Percentiles rank a stretch among this genome's conserved stretches.
phyloP scores from a whole-genome alignment of 2,329 filamentous ascomycete species.

The Penicillium aurantiogriseum region DNA sequence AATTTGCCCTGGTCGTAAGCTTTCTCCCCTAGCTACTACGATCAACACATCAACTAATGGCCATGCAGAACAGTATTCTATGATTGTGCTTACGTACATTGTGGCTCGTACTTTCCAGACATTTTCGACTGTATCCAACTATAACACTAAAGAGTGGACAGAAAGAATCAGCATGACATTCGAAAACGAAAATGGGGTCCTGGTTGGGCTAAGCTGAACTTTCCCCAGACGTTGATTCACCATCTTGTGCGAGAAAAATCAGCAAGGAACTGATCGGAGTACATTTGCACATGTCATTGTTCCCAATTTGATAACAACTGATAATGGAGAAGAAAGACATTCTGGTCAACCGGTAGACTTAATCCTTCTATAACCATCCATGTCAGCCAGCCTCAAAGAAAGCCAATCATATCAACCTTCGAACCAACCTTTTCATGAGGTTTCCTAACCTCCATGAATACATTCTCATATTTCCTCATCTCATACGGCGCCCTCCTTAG shows the following conservation, averaged over 20 bases:
- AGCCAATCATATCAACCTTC: background rate
- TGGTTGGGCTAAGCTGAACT: conserved; percentile 8
- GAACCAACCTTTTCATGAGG: conserved; percentile 11
- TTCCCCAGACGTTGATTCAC: no score
- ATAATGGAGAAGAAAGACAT: background rate
- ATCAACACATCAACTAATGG: background rate
- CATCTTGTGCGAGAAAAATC: background rate
- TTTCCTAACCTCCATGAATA: conserved; percentile 9
- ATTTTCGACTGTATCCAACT: conserved; percentile 9
- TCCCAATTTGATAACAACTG: background rate
- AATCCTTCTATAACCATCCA: background rate
- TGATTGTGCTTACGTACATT: conserved; percentile 15
- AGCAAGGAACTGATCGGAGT: background rate
- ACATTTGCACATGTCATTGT: no score
- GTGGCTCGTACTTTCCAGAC: conserved; percentile 15
- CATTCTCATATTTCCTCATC: conserved; percentile 16
- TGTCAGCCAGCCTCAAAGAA: background rate
- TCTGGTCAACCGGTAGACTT: background rate
- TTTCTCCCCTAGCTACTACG: background rate
- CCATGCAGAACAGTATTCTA: conserved; percentile 12
- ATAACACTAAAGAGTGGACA: conserved; percentile 8
- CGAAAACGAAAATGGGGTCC: conserved; percentile 16
- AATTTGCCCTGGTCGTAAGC: conserved; percentile 1
- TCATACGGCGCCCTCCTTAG: conserved; percentile 17
- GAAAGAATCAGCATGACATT: conserved; percentile 17